Evolutionary conservation across 2,329 filamentous ascomycete species (phyloP), one percentile per base, ranked within the genome.

Genomic region (Beauveria scarabaeidicola): DNA sequence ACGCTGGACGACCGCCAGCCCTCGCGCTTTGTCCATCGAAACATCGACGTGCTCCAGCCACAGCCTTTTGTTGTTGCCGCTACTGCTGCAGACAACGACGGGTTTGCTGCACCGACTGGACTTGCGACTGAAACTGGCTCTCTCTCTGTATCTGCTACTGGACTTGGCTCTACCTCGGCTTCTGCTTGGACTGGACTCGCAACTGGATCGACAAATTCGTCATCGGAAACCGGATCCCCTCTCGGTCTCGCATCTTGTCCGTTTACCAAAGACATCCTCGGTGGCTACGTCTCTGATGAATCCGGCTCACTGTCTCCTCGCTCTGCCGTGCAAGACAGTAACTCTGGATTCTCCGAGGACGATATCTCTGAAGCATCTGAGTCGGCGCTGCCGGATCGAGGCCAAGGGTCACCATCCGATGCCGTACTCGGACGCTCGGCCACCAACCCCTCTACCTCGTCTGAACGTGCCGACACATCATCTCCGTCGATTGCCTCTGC

Each of bases 1-100:
- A 29, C 48, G 4, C 3, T 53, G 38, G 41, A 32, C 15, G 19
- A 23, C 5, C 29, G 41, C 29, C 25, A 36, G 41, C 10, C 57
- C 3, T 59, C 57, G 19, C 40, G 40, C 38, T 58, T 59, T 19
- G 56, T 52, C 40, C 48, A 47, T 52, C 48, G 48, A 59, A 47
- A 46, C 40, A 53, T 32, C 32, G 40, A 53, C 40, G 9, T 38
- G 29, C 29, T 23, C 15, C 44, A 50, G 19, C 29, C 13, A 38
- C 53, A 32, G 5, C 38, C 19, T 11, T 4, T 9, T 7, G 21
- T 27, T 17, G 13, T 27, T 32, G 40, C 36, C 29, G 17, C 15
- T 2, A 8, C 36, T n/a, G 25, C 25, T 9, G 40, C 23, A n/a
- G 32, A 1, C 52, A 27, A 29, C 50, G 32, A 52, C 13, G 25